Conservation (phyloP, 192 early-diverging fungal genomes). For the Entomortierella parvispora region DNA sequence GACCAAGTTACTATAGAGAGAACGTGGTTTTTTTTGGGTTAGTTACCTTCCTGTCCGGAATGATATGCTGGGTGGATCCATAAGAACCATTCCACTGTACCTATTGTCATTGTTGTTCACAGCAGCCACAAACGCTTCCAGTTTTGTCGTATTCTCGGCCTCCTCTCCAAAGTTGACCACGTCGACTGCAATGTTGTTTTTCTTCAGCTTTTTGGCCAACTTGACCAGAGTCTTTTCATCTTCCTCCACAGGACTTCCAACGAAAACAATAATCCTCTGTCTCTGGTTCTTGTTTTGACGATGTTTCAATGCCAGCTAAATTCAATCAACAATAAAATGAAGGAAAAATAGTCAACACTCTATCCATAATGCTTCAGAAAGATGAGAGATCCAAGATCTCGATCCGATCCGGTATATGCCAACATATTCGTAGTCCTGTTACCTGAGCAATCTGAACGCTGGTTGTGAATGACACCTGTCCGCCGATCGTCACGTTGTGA, state of each 20-base stretch:
- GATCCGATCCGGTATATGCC: not conserved
- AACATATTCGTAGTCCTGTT: not conserved
- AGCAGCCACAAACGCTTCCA: conserved; percentile 88
- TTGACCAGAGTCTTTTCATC: conserved; percentile 89
- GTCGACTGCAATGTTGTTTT: conserved; percentile 97
- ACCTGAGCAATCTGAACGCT: conserved; percentile 97
- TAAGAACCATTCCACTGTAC: conserved; percentile 44
- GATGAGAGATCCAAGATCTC: not conserved
- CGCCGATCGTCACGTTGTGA: conserved; percentile 82
- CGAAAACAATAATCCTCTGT: conserved; percentile 94
- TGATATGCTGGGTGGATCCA: not conserved
- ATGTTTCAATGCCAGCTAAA: conserved; percentile 91
- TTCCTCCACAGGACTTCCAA: conserved; percentile 85
- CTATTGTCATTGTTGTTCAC: conserved; percentile 95
- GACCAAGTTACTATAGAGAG: conserved; percentile 88
- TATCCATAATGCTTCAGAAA: not conserved
- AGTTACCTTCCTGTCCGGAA: too few relatives aligned
- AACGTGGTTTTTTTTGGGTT: too few relatives aligned
- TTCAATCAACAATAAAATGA: not conserved
- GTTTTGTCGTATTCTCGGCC: conserved; percentile 84
- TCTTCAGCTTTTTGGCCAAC: conserved; percentile 96
- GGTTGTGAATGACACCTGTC: conserved; percentile 78
- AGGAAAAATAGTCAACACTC: not conserved
- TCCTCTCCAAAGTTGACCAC: conserved; percentile 97
- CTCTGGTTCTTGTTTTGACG: conserved; percentile 96